Conservation (phyloP, 2,329 filamentous ascomycete genomes). For the Verticillium albo-atrum region DNA sequence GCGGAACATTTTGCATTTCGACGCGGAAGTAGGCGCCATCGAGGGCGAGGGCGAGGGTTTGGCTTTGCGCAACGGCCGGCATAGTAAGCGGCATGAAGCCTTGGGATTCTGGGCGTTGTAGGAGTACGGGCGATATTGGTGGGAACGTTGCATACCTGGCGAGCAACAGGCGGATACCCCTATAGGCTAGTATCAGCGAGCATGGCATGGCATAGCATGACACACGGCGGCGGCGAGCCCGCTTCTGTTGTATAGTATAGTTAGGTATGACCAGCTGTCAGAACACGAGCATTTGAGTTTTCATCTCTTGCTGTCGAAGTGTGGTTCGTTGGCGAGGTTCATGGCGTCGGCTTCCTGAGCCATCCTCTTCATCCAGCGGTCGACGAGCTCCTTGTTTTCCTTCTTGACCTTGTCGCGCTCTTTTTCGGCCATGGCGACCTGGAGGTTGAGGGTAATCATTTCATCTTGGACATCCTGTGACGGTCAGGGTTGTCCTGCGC, state of each 20-base stretch:
- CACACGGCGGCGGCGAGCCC: not conserved
- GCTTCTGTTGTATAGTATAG: not conserved
- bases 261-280: not conserved
- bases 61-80: not conserved
- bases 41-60: not conserved
- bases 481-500: not conserved
- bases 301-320: not conserved
- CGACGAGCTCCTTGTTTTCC: constrained; percentile 86
- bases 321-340: constrained; percentile 62
- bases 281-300: not conserved
- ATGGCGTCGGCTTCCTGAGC: constrained; percentile 81
- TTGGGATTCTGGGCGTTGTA: constrained; percentile 3
- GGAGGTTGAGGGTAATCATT: constrained; percentile 79
- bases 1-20: constrained; percentile 84
- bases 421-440: constrained; percentile 82
- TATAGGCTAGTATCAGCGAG: not conserved
- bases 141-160: constrained; percentile 10
- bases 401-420: constrained; percentile 65
- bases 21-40: constrained; percentile 56
- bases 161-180: constrained; percentile 8
- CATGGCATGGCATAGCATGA: not conserved
- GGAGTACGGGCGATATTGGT: constrained; percentile 8
- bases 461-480: constrained; percentile 81
- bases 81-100: not conserved
- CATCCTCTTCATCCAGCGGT: constrained; percentile 88